phyloP scores from a whole-genome alignment of 805 yeast species.

The Sporopachydermia lactativora region DNA sequence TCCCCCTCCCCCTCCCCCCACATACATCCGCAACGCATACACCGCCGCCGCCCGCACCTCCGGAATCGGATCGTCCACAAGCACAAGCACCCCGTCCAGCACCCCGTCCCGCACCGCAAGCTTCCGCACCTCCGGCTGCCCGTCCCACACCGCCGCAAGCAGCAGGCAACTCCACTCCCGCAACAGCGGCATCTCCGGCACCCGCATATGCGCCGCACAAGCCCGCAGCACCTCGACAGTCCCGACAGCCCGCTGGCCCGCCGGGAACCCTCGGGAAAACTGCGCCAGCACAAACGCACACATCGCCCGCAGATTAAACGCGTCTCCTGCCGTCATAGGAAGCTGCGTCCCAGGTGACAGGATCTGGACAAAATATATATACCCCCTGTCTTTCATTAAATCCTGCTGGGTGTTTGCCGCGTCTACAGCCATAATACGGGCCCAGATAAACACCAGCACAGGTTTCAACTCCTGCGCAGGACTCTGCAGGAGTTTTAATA shows the following conservation, averaged over 20 bases:
- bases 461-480: conserved; percentile 95
- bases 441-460: conserved; percentile 92
- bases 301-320: conserved; percentile 87
- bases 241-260: conserved; percentile 71
- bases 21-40: conserved; percentile 54
- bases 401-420: conserved; percentile 84
- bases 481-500: conserved; percentile 74
- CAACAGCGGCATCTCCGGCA: conserved; percentile 69
- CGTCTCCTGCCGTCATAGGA: conserved; percentile 26
- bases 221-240: conserved; percentile 59
- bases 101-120: conserved; percentile 53
- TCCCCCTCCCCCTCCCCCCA: conserved; percentile 31
- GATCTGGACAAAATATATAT: conserved; percentile 72
- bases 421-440: conserved; percentile 93
- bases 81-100: conserved; percentile 36
- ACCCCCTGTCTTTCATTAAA: conserved; percentile 81
- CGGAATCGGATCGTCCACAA: conserved; percentile 81
- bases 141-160: conserved; percentile 61
- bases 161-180: conserved; percentile 88
- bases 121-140: conserved; percentile 61
- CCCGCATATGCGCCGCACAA: conserved; percentile 47
- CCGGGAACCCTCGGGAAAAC: conserved; percentile 65
- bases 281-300: conserved; percentile 82
- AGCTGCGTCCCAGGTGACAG: conserved; percentile 32
- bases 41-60: conserved; percentile 85